Evolutionary conservation across 768 basidiomycete genomes (phyloP), one percentile per base, ranked within the genome.

Genomic region (Hericium coralloides): DNA sequence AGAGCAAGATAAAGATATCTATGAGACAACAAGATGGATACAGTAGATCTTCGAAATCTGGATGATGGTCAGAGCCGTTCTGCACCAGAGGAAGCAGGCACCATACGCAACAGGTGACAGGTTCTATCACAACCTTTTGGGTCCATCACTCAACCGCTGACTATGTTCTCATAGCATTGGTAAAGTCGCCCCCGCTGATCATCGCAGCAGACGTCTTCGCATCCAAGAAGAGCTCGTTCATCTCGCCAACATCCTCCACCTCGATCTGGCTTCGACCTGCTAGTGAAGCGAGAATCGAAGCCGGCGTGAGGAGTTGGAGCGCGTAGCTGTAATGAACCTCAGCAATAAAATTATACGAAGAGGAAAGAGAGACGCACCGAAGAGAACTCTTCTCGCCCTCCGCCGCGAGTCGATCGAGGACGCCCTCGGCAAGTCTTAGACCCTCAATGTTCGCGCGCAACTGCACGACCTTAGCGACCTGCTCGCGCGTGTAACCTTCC

Each of bases 191-290:
- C 17, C 8, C 17, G 5, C 56, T 26, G 22, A 62, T 54, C 49
- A 62, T 53, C 20, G 54, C 57, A 6, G 70, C 76, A 61, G 71
- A 70, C 0, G 88, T 85, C 68, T 94, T 95, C 18, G 95, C 93
- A 69, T 98, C 95, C 64, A 98, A 76, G 78, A 99, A 99, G 36
- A 99, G 75, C 67, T 92, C 91, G 61, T 86, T 87, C 86, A 97
- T 93, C 78, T 98, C 94, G 37, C 80, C 78, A 51, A 98, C 84
- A 69, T 99, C 97, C 61, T 98, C 93, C 3, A 85, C 72, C 59
- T 84, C 81, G 56, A 98, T 92, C 65, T 93, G 86, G 37, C 72
- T 77, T 58, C 92, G 84, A 2, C 95, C 94, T 0, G 79, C 80
- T 31, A 94, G 71, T 38, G 76, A 73, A 2, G 94, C 86, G 3